phyloP scores from a whole-genome alignment of 108 stramenopile genomes.

The Fragilaria radians region DNA sequence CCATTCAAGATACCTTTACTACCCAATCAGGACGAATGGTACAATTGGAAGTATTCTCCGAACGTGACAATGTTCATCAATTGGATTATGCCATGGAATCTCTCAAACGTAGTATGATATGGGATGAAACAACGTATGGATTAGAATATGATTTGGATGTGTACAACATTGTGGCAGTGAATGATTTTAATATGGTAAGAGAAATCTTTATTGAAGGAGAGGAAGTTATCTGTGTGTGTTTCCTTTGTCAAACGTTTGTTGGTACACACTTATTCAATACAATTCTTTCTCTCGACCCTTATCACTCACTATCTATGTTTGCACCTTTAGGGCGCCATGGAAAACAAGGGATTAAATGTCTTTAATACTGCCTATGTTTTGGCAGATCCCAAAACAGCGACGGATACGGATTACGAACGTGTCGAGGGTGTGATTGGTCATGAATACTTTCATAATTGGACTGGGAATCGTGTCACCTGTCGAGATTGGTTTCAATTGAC shows the following conservation, averaged over 20 bases:
- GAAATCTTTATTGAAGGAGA: too few species aligned
- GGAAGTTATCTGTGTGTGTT: too few species aligned
- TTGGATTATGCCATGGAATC: conserved; percentile 84
- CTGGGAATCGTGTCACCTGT: conserved; percentile 95
- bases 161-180: conserved; percentile 92
- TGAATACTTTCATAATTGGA: conserved; percentile 95
- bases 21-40: conserved; percentile 69
- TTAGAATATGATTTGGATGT: conserved; percentile 94
- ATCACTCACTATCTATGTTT: conserved; percentile 31
- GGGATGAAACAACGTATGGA: conserved; percentile 95
- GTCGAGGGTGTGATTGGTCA: conserved; percentile 92
- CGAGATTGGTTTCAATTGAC: conserved; percentile 99
- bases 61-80: conserved; percentile 82
- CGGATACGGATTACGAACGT: conserved; percentile 88
- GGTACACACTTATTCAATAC: background rate
- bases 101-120: conserved; percentile 87
- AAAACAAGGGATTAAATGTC: conserved; percentile 92
- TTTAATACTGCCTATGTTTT: conserved; percentile 97
- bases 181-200: conserved; percentile 90
- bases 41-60: conserved; percentile 69
- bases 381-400: conserved; percentile 87
- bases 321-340: conserved; percentile 96
- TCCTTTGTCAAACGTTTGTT: conserved; percentile 40
- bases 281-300: background rate
- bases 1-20: conserved; percentile 67